phyloP scores from a whole-genome alignment of 495 filamentous ascomycete genomes.

The Penicillium coffeae region DNA sequence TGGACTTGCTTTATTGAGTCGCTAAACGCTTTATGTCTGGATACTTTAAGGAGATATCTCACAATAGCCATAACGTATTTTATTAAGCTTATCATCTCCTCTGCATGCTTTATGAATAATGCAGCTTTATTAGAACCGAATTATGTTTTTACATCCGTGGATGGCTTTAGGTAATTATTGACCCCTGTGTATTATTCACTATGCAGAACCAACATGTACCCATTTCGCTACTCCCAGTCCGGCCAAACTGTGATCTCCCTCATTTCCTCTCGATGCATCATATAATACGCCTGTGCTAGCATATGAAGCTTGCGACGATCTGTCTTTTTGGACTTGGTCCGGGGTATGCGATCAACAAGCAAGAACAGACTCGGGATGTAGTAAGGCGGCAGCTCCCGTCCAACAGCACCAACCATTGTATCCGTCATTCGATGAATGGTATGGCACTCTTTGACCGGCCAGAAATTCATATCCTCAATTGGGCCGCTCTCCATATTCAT shows the following conservation, averaged over 20 bases:
- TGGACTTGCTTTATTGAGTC: no score
- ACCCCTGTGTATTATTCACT: background rate
- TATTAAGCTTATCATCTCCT: no score
- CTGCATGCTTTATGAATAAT: no score
- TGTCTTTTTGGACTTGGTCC: slow-evolving; percentile 41
- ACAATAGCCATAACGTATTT: no score
- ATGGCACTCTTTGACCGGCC: slow-evolving; percentile 6
- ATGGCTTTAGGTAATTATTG: no score
- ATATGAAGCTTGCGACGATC: slow-evolving; percentile 32
- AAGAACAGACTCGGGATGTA: slow-evolving; percentile 23
- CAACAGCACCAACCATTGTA: slow-evolving; percentile 6
- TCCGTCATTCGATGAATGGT: slow-evolving; percentile 4
- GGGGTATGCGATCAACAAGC: slow-evolving; percentile 32
- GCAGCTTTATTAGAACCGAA: no score
- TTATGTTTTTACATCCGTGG: no score
- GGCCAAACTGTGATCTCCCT: background rate
- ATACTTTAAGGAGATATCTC: no score
- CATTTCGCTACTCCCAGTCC: background rate
- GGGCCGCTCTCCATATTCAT: slow-evolving; percentile 7
- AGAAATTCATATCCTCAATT: slow-evolving; percentile 17
- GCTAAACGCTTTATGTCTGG: no score
- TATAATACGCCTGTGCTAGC: background rate
- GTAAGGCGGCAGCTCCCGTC: slow-evolving; percentile 17
- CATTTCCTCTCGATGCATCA: background rate
- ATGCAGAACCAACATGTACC: background rate